A percentile compares a stretch with the other conserved stretches of the same genome.
Evolutionary conservation across 352 stramenopile species (phyloP).

Genomic region (Phytophthora citrophthora): DNA sequence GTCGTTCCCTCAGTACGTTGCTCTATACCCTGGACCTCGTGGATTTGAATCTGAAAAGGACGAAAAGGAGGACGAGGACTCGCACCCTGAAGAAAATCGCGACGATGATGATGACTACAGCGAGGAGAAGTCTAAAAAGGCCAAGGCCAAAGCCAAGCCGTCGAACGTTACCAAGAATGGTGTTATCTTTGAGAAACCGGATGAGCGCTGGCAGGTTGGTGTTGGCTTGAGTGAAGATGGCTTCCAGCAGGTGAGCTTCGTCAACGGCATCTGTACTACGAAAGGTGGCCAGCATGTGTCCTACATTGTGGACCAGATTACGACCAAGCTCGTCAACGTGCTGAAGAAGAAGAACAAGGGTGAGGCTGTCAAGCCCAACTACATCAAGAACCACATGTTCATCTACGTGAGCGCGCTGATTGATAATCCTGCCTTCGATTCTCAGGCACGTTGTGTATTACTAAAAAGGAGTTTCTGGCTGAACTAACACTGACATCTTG

Average conservation of each 20-base stretch:
- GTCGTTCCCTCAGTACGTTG: slow-evolving; percentile 95
- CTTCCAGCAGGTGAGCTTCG: slow-evolving; percentile 97
- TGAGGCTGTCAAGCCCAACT: slow-evolving; percentile 93
- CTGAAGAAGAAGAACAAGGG: slow-evolving; percentile 96
- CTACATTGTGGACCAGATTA: slow-evolving; percentile 92
- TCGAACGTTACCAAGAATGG: slow-evolving; percentile 45
- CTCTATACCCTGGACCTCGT: slow-evolving; percentile 81
- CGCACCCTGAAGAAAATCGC: slow-evolving; percentile 30
- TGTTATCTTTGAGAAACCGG: slow-evolving; percentile 94
- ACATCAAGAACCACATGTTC: slow-evolving; percentile 96
- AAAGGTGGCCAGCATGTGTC: slow-evolving; percentile 97
- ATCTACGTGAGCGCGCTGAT: slow-evolving; percentile 97
- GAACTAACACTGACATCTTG: background rate
- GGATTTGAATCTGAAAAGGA: slow-evolving; percentile 37
- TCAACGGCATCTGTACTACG: slow-evolving; percentile 97
- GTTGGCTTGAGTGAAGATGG: slow-evolving; percentile 92
- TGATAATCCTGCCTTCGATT: slow-evolving; percentile 98
- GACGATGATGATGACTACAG: slow-evolving; percentile 40
- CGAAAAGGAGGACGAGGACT: slow-evolving; percentile 40
- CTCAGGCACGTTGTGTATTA: slow-evolving; percentile 61
- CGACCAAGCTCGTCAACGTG: slow-evolving; percentile 88
- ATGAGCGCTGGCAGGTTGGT: slow-evolving; percentile 95
- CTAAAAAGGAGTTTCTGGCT: no score
- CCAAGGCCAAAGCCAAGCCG: slow-evolving; percentile 41
- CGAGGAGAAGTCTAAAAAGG: slow-evolving; percentile 33